These are phyloP conservation scores for Fomitopsis pinicola DNA, from an alignment of 1,284 basidiomycete species.

Conservation along the genomic window DNA sequence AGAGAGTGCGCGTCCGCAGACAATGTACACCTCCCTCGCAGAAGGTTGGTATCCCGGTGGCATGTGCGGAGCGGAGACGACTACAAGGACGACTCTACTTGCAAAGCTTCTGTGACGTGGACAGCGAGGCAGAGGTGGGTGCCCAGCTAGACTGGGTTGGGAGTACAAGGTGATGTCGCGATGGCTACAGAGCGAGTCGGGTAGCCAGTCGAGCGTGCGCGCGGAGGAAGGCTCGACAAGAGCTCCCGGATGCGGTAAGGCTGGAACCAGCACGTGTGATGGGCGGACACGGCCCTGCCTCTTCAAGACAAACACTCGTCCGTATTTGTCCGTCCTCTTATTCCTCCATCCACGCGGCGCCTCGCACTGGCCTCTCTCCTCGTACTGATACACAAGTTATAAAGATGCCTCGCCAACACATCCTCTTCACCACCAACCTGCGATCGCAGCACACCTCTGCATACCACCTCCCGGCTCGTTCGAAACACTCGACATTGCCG, in stretches of 20 bases:
- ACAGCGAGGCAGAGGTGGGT: neutral
- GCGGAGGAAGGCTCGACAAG: slow-evolving; percentile 10
- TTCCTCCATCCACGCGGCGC: slow-evolving; percentile 20
- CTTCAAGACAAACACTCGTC: slow-evolving; percentile 25
- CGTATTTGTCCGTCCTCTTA: slow-evolving; percentile 28
- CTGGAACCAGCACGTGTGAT: slow-evolving; percentile 4
- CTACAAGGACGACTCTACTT: neutral
- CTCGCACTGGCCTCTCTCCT: slow-evolving; percentile 19
- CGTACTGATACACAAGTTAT: slow-evolving; percentile 19
- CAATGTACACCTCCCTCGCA: neutral
- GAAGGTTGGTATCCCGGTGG: neutral
- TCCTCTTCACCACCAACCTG: neutral
- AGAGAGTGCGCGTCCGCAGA: neutral
- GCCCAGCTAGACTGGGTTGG: neutral
- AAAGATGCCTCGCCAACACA: slow-evolving; percentile 14
- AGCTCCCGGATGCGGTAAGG: slow-evolving; percentile 13
- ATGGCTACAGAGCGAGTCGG: neutral
- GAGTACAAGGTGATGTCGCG: neutral
- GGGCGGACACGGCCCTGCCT: slow-evolving; percentile 7
- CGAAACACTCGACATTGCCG: neutral
- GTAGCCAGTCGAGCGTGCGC: neutral
- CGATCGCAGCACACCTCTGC: slow-evolving; percentile 1
- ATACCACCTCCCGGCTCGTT: neutral
- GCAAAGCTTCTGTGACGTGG: neutral
- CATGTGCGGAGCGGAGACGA: neutral